A percentile compares a stretch with the other conserved stretches of the same genome.
Evolutionary conservation across 345 rosid species (phyloP).

Genomic region (Camelina laxa): DNA sequence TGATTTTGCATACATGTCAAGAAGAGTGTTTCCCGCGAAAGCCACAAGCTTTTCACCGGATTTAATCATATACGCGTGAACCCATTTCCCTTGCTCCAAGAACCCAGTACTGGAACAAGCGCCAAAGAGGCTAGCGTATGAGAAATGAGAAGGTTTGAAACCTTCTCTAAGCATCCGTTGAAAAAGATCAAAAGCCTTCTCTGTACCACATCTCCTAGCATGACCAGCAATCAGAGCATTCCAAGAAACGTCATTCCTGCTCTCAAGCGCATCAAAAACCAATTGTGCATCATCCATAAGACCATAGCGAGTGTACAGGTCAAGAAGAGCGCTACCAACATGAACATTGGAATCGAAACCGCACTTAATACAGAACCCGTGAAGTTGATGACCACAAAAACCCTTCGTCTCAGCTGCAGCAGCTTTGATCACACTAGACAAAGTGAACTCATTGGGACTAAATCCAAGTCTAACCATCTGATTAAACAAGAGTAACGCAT

Average conservation of each 20-base stretch:
- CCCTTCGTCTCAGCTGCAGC: conserved; percentile 45
- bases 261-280: conserved; percentile 51
- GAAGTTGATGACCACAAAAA: conserved; percentile 58
- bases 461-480: conserved; percentile 52
- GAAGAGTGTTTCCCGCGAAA: conserved; percentile 64
- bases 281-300: conserved; percentile 53
- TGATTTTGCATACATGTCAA: conserved; percentile 71
- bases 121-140: conserved; percentile 56
- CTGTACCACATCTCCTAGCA: conserved; percentile 60
- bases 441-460: conserved; percentile 59
- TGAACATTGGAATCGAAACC: conserved; percentile 59
- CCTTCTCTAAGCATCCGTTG: conserved; percentile 57
- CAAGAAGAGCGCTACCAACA: conserved; percentile 68
- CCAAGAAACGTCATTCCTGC: conserved; percentile 73
- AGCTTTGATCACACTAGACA: conserved; percentile 68
- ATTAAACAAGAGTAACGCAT: conserved; percentile 54
- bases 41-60: conserved; percentile 58
- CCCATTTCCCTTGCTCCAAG: conserved; percentile 77
- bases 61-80: conserved; percentile 64
- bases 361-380: conserved; percentile 52
- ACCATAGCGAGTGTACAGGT: conserved; percentile 61
- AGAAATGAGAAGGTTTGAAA: conserved; percentile 56
- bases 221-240: conserved; percentile 70
- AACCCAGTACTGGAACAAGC: conserved; percentile 62
- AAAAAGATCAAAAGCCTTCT: conserved; percentile 53